Conservation (phyloP, 331 rosid species). For the Malus hybrid region DNA sequence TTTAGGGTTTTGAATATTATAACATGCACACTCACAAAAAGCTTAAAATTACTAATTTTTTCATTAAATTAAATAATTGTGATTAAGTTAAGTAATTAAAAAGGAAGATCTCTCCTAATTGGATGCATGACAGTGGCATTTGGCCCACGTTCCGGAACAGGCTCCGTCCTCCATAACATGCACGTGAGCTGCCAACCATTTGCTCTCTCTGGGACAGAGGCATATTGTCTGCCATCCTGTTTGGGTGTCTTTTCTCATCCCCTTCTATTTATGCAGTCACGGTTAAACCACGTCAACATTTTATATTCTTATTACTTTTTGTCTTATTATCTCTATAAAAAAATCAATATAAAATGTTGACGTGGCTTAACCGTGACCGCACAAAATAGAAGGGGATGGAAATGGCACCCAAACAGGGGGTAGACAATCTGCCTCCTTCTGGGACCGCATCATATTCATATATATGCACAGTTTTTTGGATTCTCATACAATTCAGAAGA, state of each 20-base stretch:
- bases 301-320: too few relatives aligned
- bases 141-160: constrained; percentile 23
- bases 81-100: background rate
- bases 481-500: background rate
- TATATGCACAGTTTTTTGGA: background rate
- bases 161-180: constrained; percentile 17
- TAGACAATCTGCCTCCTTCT: background rate
- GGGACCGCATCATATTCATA: constrained; percentile 23
- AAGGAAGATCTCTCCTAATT: background rate
- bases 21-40: background rate
- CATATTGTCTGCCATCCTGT: too few relatives aligned
- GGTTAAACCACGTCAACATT: too few relatives aligned
- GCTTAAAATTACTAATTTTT: background rate
- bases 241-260: too few relatives aligned
- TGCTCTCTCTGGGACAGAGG: constrained; percentile 16
- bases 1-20: too few relatives aligned
- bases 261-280: too few relatives aligned
- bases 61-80: background rate
- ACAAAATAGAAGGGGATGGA: too few relatives aligned
- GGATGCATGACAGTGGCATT: background rate
- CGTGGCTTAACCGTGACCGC: too few relatives aligned
- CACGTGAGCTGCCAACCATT: constrained; percentile 36
- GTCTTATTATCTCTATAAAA: too few relatives aligned
- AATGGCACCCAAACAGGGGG: too few relatives aligned
- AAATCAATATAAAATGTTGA: too few relatives aligned